Evolutionary conservation across 257 asterid genomes (phyloP), one percentile per base, ranked within the genome.

Genomic region (Gynochthodes officinalis): DNA sequence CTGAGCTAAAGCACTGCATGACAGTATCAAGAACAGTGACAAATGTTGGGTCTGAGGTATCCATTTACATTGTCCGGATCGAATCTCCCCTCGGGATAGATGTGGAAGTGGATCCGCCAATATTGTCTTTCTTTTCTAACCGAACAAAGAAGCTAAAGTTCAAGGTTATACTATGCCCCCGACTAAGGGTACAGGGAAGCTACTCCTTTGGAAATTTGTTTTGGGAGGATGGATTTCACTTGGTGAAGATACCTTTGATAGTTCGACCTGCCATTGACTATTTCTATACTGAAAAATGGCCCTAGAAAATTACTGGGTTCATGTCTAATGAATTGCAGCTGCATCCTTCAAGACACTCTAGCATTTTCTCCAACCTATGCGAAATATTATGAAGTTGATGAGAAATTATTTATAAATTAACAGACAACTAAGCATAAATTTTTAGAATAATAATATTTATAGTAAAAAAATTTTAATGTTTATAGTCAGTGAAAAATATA

Each of bases 161-260:
- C 39, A 78, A 78, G 79, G 84, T 82, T 18, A 76, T 27, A 23
- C 25, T 78, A 65, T 52, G 80, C 55, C 74, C 84, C 49, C 21
- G 46, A 67, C 13, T 80, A 13, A 80, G 75, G 39, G 76, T 84
- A 18, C 71, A 43, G 3, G 82, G 85, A 40, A 67, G 23, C 19
- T 73, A 75, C 54, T 61, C 77, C 33, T 82, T 84, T 73, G 83
- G 89, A 59, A 79, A 63, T 64, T 67, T 79, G 75, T 72, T 76
- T 39, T 81, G 84, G 88, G 84, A 79, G 27, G 84, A 84, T 69
- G 78, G 84, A 33, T 46, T 57, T 52, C 84, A 76, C 75, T 66
- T 69, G 37, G 81, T 82, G 18, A 84, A 71, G 79, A 70, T 82
- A 5, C 83, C 78, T 4, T 70, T 82, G 76, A 71, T 74, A 59